Evolutionary conservation across 176 grass and related monocot genomes (phyloP).

Genomic region (Cenchrus americanus): DNA sequence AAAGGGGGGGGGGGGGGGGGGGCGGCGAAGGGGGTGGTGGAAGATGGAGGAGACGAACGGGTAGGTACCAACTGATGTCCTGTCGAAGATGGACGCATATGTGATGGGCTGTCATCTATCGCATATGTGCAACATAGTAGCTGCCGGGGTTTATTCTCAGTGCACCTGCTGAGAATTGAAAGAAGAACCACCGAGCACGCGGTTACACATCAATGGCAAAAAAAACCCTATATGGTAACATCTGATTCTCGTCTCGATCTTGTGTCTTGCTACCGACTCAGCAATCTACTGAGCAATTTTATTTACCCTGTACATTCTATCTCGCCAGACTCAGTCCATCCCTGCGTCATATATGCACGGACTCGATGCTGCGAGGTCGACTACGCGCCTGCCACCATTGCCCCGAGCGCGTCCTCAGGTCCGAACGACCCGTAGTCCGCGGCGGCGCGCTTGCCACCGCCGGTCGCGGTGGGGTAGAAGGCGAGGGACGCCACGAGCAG

Average conservation of each 20-base stretch:
- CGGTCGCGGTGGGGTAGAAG: conserved; percentile 29
- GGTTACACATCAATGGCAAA: neutral
- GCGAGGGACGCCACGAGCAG: conserved; percentile 60
- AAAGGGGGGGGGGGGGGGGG: no score
- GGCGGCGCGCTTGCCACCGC: neutral
- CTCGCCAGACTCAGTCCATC: neutral
- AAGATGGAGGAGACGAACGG: no score
- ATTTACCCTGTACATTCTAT: neutral
- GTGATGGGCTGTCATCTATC: no score
- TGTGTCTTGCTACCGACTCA: neutral
- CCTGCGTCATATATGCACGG: no score
- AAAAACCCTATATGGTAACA: neutral
- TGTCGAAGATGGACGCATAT: no score
- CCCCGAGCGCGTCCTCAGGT: neutral
- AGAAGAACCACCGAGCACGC: neutral
- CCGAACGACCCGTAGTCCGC: neutral
- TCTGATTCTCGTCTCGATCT: neutral
- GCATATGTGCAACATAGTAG: no score
- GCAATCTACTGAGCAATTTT: neutral
- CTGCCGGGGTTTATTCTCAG: no score
- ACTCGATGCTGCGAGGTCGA: no score
- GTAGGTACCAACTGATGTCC: no score
- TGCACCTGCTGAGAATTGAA: neutral
- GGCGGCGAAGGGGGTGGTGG: no score
- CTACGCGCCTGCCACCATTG: no score